Evolutionary conservation across 208 protist species (phyloP).

Genomic region (Borovskyia barvae): DNA sequence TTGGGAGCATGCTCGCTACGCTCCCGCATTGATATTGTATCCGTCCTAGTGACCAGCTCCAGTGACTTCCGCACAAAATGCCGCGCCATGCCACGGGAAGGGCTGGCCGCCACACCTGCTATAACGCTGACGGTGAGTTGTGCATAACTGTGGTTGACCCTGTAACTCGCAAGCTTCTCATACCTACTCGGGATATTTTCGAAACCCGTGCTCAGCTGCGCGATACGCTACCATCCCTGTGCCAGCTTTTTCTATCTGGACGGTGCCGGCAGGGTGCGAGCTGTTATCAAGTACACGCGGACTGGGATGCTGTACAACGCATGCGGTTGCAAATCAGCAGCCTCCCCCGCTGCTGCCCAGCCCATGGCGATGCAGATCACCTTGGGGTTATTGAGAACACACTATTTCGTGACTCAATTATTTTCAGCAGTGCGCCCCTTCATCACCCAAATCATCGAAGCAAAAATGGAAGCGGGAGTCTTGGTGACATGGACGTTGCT

Average conservation of each 20-base stretch:
- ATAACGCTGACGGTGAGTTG: slow-evolving; percentile 34
- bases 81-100: slow-evolving; percentile 11
- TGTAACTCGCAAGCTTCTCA: slow-evolving; percentile 63
- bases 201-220: slow-evolving; percentile 60
- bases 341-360: slow-evolving; percentile 72
- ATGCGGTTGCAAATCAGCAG: slow-evolving; percentile 53
- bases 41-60: too few relatives aligned
- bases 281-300: slow-evolving; percentile 81
- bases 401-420: slow-evolving; percentile 11
- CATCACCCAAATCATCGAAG: neutral
- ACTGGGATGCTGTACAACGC: slow-evolving; percentile 47
- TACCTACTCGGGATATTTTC: slow-evolving; percentile 56
- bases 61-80: slow-evolving; percentile 9
- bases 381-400: slow-evolving; percentile 28
- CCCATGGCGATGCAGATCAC: slow-evolving; percentile 66
- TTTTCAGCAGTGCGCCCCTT: neutral
- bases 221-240: slow-evolving; percentile 61
- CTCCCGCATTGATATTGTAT: too few relatives aligned
- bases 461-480: neutral
- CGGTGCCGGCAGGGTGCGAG: slow-evolving; percentile 64
- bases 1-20: too few relatives aligned
- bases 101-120: slow-evolving; percentile 31
- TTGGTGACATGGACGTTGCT: neutral
- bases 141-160: slow-evolving; percentile 79
- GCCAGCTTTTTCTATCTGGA: slow-evolving; percentile 68